These are phyloP conservation scores for Apiospora pterosperma DNA, from an alignment of 2,329 filamentous ascomycete genomes.

Conservation along the genomic window DNA sequence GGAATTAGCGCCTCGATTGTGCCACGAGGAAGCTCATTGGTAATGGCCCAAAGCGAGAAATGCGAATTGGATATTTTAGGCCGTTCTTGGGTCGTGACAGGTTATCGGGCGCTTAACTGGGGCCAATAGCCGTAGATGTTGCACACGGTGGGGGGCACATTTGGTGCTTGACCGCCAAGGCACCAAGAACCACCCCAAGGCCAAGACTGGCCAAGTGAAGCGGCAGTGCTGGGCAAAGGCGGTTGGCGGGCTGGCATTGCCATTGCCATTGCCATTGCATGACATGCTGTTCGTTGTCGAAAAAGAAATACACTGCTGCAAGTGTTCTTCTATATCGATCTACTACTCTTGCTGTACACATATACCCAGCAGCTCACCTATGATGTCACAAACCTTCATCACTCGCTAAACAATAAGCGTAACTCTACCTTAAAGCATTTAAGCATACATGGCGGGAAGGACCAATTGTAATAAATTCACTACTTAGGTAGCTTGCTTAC, in stretches of 20 bases:
- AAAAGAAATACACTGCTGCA: not conserved
- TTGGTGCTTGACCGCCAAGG: not conserved
- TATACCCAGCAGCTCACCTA: not conserved
- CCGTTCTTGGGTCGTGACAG: not conserved
- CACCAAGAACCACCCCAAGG: not conserved
- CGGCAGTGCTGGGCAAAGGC: not conserved
- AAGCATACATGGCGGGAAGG: too few species aligned
- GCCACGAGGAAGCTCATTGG: not conserved
- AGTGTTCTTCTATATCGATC: not conserved
- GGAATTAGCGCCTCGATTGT: not conserved
- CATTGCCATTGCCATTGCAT: not conserved
- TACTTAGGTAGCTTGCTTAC: too few species aligned
- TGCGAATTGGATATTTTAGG: not conserved
- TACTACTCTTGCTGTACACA: too few species aligned
- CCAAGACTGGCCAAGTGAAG: not conserved
- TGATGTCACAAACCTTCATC: not conserved
- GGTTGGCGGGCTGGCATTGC: not conserved
- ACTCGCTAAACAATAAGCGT: not conserved
- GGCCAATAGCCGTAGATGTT: constrained; percentile 3
- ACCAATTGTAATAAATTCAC: too few species aligned
- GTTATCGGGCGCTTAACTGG: constrained; percentile 1
- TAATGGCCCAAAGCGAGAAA: not conserved
- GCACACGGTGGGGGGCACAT: not conserved
- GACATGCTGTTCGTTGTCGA: not conserved
- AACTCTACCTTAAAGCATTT: too few species aligned